Base-by-base conservation (phyloP, 2,329 filamentous ascomycete genomes). In the Talaromyces piceae region DNA sequence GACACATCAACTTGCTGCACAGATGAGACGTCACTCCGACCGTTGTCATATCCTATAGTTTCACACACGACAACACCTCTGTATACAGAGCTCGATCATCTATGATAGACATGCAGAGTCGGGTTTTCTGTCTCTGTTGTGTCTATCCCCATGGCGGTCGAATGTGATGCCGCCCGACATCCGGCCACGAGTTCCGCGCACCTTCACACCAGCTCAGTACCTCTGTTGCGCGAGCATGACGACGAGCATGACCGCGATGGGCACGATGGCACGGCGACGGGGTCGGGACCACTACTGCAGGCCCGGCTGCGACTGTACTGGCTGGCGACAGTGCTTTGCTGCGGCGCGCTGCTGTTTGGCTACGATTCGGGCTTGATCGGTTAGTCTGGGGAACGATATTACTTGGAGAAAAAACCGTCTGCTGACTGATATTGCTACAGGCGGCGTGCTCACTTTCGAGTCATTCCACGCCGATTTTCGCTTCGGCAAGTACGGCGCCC, bases 271-370 rank as follows among this genome's bases (percentile, higher is more conserved):
- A 41, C 30, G 12, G 26, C 31, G 27, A 23, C 9, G 39, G 39
- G 12, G 26, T 39, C 3, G 45, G 41, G 45, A n/a, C 47, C 54
- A 25, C 61, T 60, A 7, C 56, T 54, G 3, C 55, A 63, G 20
- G 74, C 73, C 22, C 70, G 63, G 49, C 56, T 75, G 28, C 66
- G 77, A 51, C 74, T 75, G 26, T 80, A 78, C 59, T 79, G 72
- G 70, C 68, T 80, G 8, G 75, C 74, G 2, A 65, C 66, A 1
- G 72, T 79, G 3, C 72, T 78, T 11, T 80, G 75, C 56, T 73
- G 76, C 56, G 76, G 75, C 5, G 76, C 76, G 1, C 75, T 68
- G 8, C 55, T 72, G 5, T 72, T 71, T 51, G 69, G 68, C 25
- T 72, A 71, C 59, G 69, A 72, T 46, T 71, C 68, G 4, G 69